Conservation (phyloP, 768 basidiomycete genomes). For the Lactarius evosmus region DNA sequence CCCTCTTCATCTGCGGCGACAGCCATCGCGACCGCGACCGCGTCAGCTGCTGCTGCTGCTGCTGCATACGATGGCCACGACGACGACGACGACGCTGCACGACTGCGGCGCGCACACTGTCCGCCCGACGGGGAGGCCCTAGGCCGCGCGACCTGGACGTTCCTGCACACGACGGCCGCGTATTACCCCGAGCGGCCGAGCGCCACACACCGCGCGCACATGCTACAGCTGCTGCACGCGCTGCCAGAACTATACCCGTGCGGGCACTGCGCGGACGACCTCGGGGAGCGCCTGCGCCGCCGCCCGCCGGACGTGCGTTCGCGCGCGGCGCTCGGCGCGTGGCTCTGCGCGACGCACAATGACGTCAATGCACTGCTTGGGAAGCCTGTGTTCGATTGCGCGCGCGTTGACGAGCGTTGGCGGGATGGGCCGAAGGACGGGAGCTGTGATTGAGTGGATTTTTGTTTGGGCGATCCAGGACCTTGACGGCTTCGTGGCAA, state of each 20-base stretch:
- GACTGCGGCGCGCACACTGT: slow-evolving; percentile 54
- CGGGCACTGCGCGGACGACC: slow-evolving; percentile 76
- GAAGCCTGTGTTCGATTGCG: slow-evolving; percentile 80
- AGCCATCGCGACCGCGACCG: slow-evolving; percentile 36
- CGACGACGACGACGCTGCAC: slow-evolving; percentile 37
- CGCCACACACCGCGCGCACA: slow-evolving; percentile 70
- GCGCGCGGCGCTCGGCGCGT: slow-evolving; percentile 63
- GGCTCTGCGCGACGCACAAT: slow-evolving; percentile 93
- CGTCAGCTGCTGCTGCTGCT: slow-evolving; percentile 27
- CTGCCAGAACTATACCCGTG: slow-evolving; percentile 89
- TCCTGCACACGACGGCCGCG: slow-evolving; percentile 92
- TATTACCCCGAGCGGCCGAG: slow-evolving; percentile 89
- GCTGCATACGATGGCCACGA: slow-evolving; percentile 29
- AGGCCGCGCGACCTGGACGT: slow-evolving; percentile 93
- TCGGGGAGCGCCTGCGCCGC: slow-evolving; percentile 62
- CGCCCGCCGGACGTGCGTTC: slow-evolving; percentile 79
- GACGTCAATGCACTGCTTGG: slow-evolving; percentile 86
- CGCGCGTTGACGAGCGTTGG: slow-evolving; percentile 84
- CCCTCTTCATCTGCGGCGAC: slow-evolving; percentile 37
- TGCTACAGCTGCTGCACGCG: slow-evolving; percentile 75
- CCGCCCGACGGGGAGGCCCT: slow-evolving; percentile 89
- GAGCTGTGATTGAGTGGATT: slow-evolving; percentile 80
- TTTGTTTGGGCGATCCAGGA: not conserved
- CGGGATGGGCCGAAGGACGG: slow-evolving; percentile 86
- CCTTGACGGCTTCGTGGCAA: no score